A percentile compares a stretch with the other conserved stretches of the same genome.
Conservation (phyloP, 2,329 filamentous ascomycete genomes). For the Domatiomyces catenatus region DNA sequence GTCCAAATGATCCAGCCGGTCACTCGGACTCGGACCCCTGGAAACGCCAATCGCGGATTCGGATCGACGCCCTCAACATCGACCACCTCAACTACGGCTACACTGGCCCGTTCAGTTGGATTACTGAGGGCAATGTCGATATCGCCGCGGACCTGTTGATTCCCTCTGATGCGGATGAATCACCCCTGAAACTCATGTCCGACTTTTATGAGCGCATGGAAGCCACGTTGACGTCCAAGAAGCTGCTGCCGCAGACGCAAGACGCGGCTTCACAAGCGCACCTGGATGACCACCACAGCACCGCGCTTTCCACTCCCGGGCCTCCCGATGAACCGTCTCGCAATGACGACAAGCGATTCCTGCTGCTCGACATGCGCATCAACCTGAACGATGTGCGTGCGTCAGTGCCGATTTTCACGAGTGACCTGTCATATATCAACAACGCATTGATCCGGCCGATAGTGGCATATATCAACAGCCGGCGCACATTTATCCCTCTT, state of each 20-base stretch:
- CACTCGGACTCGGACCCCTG: constrained; percentile 47
- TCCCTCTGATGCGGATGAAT: constrained; percentile 71
- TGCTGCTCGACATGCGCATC: constrained; percentile 89
- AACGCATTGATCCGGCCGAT: constrained; percentile 90
- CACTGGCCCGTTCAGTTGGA: constrained; percentile 92
- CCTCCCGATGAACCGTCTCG: constrained; percentile 1
- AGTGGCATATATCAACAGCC: constrained; percentile 94
- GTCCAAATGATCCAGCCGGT: constrained; percentile 24
- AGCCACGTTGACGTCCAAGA: constrained; percentile 31
- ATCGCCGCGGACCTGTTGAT: constrained; percentile 94
- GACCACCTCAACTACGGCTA: constrained; percentile 91
- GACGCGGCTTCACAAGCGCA: constrained; percentile 2
- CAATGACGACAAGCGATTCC: constrained; percentile 54
- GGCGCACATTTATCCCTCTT: constrained; percentile 88
- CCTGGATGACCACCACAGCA: constrained; percentile 3
- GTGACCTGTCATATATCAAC: constrained; percentile 86
- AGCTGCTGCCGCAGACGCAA: constrained; percentile 7
- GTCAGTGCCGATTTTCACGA: constrained; percentile 80
- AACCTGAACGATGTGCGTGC: constrained; percentile 91
- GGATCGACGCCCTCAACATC: constrained; percentile 86
- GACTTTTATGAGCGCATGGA: constrained; percentile 95
- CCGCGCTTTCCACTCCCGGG: constrained; percentile 5
- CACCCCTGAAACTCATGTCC: constrained; percentile 85
- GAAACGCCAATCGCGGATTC: constrained; percentile 89
- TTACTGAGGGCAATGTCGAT: constrained; percentile 90